Evolutionary conservation across 78 protist genomes (phyloP).

Genomic region (Cavenderia fasciculata): DNA sequence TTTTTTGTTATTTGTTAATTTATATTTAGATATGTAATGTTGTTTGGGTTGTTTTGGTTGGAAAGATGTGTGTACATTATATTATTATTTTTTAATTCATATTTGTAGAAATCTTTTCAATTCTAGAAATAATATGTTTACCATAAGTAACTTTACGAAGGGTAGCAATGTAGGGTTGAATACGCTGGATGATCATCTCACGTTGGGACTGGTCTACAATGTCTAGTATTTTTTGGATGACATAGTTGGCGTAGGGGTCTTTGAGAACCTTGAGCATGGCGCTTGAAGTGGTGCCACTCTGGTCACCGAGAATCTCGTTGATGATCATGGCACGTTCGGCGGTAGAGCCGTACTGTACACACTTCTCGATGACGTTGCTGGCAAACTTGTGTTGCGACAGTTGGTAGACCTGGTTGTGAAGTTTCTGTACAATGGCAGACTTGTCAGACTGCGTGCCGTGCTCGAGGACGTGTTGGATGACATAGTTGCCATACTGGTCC

Average conservation of each 20-base stretch:
- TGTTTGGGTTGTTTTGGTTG: no score
- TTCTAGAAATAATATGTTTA: slow-evolving; percentile 93
- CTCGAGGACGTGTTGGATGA: slow-evolving; percentile 96
- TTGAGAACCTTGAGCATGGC: slow-evolving; percentile 85
- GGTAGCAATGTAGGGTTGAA: slow-evolving; percentile 73
- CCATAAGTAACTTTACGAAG: slow-evolving; percentile 90
- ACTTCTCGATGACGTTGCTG: slow-evolving; percentile 84
- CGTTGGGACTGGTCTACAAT: slow-evolving; percentile 78
- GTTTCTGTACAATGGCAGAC: slow-evolving; percentile 52
- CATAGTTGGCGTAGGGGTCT: slow-evolving; percentile 97
- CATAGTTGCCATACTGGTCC: slow-evolving; percentile 99
- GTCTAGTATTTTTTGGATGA: slow-evolving; percentile 95
- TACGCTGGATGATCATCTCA: slow-evolving; percentile 67
- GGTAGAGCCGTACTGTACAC: slow-evolving; percentile 73
- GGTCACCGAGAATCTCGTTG: slow-evolving; percentile 71
- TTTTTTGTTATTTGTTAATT: no score
- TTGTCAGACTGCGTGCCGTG: slow-evolving; percentile 74
- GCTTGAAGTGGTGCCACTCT: background rate
- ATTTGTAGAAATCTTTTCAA: slow-evolving; percentile 85
- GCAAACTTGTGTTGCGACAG: slow-evolving; percentile 96
- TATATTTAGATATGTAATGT: no score
- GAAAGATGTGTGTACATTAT: no score
- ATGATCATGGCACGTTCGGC: slow-evolving; percentile 71
- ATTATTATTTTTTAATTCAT: no score
- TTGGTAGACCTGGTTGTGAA: slow-evolving; percentile 82